These are phyloP conservation scores for Fusarium nelsonii DNA, from an alignment of 2,329 filamentous ascomycete species.

Conservation along the genomic window DNA sequence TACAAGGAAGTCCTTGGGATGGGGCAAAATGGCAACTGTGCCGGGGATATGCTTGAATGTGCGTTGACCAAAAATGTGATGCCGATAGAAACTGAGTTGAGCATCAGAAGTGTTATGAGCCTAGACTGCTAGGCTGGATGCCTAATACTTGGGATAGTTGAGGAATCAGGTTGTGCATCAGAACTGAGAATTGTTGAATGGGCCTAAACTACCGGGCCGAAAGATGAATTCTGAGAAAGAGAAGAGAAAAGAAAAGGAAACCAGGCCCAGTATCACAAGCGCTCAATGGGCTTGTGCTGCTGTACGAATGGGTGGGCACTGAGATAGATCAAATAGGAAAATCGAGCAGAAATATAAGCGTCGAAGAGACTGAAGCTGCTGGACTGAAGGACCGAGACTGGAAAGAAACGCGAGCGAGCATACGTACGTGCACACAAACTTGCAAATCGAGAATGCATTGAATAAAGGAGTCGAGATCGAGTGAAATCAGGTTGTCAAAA, in stretches of 20 bases:
- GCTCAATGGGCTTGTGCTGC: background rate
- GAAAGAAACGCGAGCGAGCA: slow-evolving; percentile 8
- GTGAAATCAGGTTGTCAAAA: slow-evolving; percentile 7
- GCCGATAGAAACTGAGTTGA: background rate
- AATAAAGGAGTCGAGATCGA: background rate
- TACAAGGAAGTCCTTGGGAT: background rate
- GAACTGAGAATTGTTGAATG: background rate
- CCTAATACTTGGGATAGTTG: background rate
- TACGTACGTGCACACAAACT: slow-evolving; percentile 17
- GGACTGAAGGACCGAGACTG: background rate
- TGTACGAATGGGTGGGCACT: background rate
- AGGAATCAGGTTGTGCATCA: background rate
- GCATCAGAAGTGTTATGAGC: slow-evolving; percentile 2
- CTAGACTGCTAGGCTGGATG: slow-evolving; percentile 16
- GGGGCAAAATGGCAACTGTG: slow-evolving; percentile 1
- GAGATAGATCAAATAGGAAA: background rate
- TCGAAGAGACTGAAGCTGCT: background rate
- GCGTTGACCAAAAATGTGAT: slow-evolving; percentile 1
- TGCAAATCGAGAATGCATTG: slow-evolving; percentile 2
- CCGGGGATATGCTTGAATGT: slow-evolving; percentile 1
- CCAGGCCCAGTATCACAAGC: background rate
- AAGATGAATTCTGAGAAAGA: background rate
- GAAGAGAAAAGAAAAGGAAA: background rate
- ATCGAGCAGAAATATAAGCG: background rate
- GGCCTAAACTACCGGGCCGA: background rate